Base-by-base conservation (phyloP, 495 filamentous ascomycete genomes). In the Alectoria sarmentosa region DNA sequence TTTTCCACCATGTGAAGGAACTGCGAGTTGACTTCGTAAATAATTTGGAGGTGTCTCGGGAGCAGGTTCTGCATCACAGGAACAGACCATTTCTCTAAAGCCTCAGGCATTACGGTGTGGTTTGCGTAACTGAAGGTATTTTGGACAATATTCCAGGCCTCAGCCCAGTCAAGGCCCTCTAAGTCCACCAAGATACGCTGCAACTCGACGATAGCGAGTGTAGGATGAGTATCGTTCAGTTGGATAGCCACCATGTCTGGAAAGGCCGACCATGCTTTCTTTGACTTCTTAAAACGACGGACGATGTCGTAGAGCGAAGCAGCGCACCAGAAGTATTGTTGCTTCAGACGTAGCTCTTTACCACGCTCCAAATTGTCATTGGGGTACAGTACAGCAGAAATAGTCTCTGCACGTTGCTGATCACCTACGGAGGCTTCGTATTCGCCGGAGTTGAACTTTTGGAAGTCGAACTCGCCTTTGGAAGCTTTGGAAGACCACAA, bases 301-400 rank as follows among this genome's bases (percentile, higher is more conserved):
- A 98, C 88, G 77, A 98, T 98, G 70, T 98, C 94, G 72, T 87
- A 91, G 9, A 98, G 80, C 21, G 95, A 98, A 10, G 94, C 94
- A 59, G 94, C 92, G 76, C 96, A 96, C 94, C 94, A 98, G 80
- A 98, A 98, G 81, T 98, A 98, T 75, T 98, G 94, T 73, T 98
- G 94, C 82, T 98, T 98, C 72, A 98, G 79, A 61, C 94, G 89
- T 63, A 98, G 88, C 77, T 98, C 94, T 76, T 98, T 98, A 60
- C 94, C 94, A 66, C 90, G 87, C 63, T 96, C 93, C 37, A 98
- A 83, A 73, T 96, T 98, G 73, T 98, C 94, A 72, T 98, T 98
- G 9, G 94, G 94, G 70, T 98, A 98, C 28, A 98, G 79, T 39
- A 98, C 94, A 15, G 95, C 95, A 44, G 92, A 96, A 75, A 98